These are phyloP conservation scores for Catharanthus roseus DNA, from an alignment of 257 asterid species.

Conservation along the genomic window DNA sequence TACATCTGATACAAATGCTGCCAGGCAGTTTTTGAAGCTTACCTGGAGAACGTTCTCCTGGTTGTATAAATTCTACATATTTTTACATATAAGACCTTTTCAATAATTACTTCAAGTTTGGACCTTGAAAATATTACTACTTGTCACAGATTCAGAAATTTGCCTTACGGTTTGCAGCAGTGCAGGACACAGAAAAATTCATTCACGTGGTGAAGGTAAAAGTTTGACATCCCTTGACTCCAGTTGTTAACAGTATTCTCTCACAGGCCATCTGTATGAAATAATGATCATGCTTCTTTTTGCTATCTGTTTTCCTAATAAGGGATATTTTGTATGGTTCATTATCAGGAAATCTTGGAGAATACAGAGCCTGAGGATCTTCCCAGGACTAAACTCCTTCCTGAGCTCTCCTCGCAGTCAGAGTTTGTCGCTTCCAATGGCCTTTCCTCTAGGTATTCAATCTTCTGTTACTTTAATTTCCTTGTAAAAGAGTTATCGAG, in stretches of 20 bases:
- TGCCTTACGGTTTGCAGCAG: conserved; percentile 47
- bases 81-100: not conserved
- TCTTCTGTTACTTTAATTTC: not conserved
- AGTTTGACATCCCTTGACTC: conserved; percentile 4
- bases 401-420: conserved; percentile 56
- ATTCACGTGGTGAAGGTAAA: conserved; percentile 60
- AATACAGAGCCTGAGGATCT: conserved; percentile 27
- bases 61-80: not conserved
- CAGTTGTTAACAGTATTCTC: too few relatives aligned
- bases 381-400: conserved; percentile 27
- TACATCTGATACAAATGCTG: not conserved
- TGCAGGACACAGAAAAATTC: conserved; percentile 53
- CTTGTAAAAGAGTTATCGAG: not conserved
- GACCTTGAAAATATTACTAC: conserved; percentile 4
- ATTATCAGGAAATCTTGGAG: conserved; percentile 39
- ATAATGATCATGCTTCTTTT: conserved; percentile 1
- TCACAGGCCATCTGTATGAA: not conserved
- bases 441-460: conserved; percentile 38
- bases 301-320: conserved; percentile 6
- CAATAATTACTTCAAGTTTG: not conserved
- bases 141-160: conserved; percentile 69
- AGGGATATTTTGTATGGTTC: conserved; percentile 3
- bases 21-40: not conserved
- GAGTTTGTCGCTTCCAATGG: conserved; percentile 51
- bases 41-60: not conserved